Percentiles rank a stretch among this genome's conserved stretches.
phyloP scores from a whole-genome alignment of 164 flowering plant species.

The Dillenia turbinata region DNA sequence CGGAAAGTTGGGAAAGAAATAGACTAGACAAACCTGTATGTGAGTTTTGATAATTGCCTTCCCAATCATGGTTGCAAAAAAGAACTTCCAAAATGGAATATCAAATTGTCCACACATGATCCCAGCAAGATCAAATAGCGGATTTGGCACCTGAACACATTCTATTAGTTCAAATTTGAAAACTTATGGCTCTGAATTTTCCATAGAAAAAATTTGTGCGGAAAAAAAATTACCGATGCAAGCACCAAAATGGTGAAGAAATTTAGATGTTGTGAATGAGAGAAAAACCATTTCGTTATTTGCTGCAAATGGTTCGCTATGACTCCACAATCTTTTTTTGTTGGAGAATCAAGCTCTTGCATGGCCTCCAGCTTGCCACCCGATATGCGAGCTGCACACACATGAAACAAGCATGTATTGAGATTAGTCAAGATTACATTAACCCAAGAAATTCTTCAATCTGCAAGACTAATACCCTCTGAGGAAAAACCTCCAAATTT shows the following conservation, averaged over 20 bases:
- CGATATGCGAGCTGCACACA: slow-evolving; percentile 48
- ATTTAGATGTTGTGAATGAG: slow-evolving; percentile 65
- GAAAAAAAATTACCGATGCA: slow-evolving; percentile 54
- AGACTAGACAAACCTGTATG: slow-evolving; percentile 51
- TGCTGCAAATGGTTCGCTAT: slow-evolving; percentile 24
- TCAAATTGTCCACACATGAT: slow-evolving; percentile 86
- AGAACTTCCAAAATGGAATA: slow-evolving; percentile 68
- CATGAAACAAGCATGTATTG: neutral
- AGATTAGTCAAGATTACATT: neutral
- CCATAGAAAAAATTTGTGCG: neutral
- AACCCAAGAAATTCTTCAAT: neutral
- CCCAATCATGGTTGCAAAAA: slow-evolving; percentile 64
- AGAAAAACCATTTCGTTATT: slow-evolving; percentile 49
- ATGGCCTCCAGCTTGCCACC: slow-evolving; percentile 45
- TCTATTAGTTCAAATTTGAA: neutral
- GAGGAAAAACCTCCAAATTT: neutral
- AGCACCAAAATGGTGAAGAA: slow-evolving; percentile 58
- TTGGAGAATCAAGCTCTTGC: slow-evolving; percentile 48
- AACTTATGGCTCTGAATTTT: neutral
- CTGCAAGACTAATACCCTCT: neutral
- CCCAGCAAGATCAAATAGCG: slow-evolving; percentile 80
- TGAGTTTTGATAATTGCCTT: slow-evolving; percentile 74
- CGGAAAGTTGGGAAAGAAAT: neutral
- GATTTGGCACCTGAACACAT: slow-evolving; percentile 64
- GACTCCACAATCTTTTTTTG: slow-evolving; percentile 35